Base-by-base conservation (phyloP, 306 rosid genomes). In the Adenanthera pavonina region DNA sequence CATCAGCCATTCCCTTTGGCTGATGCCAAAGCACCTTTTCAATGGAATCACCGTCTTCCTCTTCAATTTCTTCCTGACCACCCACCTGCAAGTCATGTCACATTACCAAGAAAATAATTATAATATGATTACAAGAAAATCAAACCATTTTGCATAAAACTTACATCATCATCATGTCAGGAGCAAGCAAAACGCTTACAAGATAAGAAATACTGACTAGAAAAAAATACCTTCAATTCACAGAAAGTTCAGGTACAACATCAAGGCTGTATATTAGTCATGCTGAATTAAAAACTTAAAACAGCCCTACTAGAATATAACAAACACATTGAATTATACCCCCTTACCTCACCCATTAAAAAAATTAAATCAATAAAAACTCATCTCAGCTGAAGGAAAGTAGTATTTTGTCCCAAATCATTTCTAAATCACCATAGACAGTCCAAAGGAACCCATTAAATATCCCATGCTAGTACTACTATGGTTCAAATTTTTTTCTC, bases 11-110 rank as follows among this genome's bases (percentile, higher is more conserved):
- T 79, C 99, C 99, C 86, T 80, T 96, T 20, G 93, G 97, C 84
- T 96, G 99, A 88, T 96, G 99, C 99, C 99, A 96, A 54, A 96
- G 94, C 83, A 96, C 98, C 86, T 89, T 96, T 82, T 96, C 99
- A 75, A 96, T 96, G 79, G 88, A 91, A 82, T 96, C 99, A 81
- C 94, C 88, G 61, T 96, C 99, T 1, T 96, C 99, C 88, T 94
- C 99, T 81, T 96, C 99, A 80, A 90, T 64, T 77, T 96, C 99
- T 82, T 96, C 99, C 99, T 96, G 60, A 72, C 36, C 67, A 36
- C 60, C 41, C 68, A 57, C 44, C 41, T 81, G 67, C 52, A 77
- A 88, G 53, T 17, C 66, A 53, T 53, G 59, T 46, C 65, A 69
- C 33, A 69, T 65, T 48, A 54, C 41, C 71, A 51, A 77, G 74